phyloP scores from a whole-genome alignment of 164 flowering plant species.

The Protea cynaroides region DNA sequence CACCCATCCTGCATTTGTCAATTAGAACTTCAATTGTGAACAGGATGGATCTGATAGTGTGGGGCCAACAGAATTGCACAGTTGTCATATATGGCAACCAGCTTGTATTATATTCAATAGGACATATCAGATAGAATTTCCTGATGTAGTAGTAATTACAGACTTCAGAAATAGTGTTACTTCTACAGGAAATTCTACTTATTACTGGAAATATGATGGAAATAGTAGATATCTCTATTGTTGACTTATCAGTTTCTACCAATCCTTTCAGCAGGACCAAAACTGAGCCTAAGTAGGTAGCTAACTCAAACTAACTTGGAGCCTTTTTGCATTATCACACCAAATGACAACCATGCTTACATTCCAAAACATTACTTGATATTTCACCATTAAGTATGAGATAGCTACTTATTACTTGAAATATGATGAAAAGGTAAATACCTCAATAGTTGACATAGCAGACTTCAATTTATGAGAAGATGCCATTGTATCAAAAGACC shows the following conservation, averaged over 20 bases:
- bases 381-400: neutral
- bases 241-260: slow-evolving; percentile 25
- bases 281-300: too few species aligned
- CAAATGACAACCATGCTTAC: neutral
- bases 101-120: too few species aligned
- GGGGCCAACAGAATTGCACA: too few species aligned
- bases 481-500: slow-evolving; percentile 26
- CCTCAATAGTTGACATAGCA: slow-evolving; percentile 37
- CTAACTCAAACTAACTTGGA: neutral
- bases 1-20: too few species aligned
- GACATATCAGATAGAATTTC: too few species aligned
- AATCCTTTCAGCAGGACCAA: neutral
- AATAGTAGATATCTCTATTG: slow-evolving; percentile 40
- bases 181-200: too few species aligned
- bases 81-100: too few species aligned
- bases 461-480: slow-evolving; percentile 27
- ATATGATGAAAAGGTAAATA: slow-evolving; percentile 17
- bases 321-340: neutral
- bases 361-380: neutral
- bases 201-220: neutral
- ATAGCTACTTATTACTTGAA: neutral
- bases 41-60: too few species aligned
- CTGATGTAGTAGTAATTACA: too few species aligned
- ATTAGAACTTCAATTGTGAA: too few species aligned
- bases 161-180: too few species aligned